Conservation (phyloP, 331 rosid genomes). For the Erythrophleum ivorense region DNA sequence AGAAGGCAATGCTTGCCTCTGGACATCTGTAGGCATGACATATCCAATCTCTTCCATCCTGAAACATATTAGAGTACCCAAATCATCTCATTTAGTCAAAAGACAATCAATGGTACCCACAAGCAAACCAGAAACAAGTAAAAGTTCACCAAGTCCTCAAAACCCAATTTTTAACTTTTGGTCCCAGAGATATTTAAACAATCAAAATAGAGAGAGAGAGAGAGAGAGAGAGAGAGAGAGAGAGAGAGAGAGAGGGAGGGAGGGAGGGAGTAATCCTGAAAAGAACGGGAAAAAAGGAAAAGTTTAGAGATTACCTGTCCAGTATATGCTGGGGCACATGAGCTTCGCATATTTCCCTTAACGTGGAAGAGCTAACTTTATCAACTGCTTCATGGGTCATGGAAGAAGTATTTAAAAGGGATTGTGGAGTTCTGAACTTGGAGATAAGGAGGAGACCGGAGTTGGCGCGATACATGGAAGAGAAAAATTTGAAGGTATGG, state of each 20-base stretch:
- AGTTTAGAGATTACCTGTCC: slow-evolving; percentile 52
- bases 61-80: slow-evolving; percentile 31
- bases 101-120: not conserved
- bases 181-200: not conserved
- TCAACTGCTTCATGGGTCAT: slow-evolving; percentile 27
- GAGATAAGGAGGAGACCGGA: slow-evolving; percentile 23
- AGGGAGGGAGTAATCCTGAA: not conserved
- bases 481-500: slow-evolving; percentile 29
- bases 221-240: not conserved
- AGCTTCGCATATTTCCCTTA: slow-evolving; percentile 59
- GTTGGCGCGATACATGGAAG: slow-evolving; percentile 11
- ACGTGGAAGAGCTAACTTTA: slow-evolving; percentile 42
- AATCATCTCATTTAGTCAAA: slow-evolving; percentile 14
- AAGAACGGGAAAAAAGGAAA: not conserved
- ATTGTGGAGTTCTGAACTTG: slow-evolving; percentile 38
- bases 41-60: slow-evolving; percentile 88
- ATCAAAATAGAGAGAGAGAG: slow-evolving; percentile 5
- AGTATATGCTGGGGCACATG: slow-evolving; percentile 67
- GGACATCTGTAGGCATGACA: slow-evolving; percentile 72
- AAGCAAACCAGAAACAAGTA: not conserved
- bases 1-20: slow-evolving; percentile 69
- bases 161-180: not conserved
- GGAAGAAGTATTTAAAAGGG: slow-evolving; percentile 48
- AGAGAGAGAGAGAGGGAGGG: not conserved
- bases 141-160: not conserved